Conservation (phyloP, 768 basidiomycete genomes). For the Hygrocybe coccinea region DNA sequence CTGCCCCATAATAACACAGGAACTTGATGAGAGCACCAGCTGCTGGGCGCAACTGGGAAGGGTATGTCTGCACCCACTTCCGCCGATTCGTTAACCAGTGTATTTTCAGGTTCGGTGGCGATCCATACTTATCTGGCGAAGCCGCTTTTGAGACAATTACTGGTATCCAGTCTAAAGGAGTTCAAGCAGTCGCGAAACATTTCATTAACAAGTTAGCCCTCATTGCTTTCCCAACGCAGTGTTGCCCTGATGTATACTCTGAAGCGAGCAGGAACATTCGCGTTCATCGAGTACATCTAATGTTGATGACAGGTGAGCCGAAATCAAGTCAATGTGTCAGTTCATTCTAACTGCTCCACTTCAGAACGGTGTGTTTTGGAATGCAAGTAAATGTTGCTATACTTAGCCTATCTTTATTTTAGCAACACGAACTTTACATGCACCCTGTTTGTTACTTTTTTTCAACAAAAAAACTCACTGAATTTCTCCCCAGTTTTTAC, state of each 20-base stretch:
- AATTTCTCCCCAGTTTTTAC: conserved; percentile 40
- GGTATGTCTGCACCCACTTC: conserved; percentile 44
- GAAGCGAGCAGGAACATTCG: conserved; percentile 64
- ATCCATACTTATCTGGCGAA: background rate
- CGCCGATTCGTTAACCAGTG: background rate
- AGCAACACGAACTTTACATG: conserved; percentile 65
- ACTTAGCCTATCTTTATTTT: background rate
- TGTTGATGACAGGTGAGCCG: conserved; percentile 65
- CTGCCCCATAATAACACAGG: background rate
- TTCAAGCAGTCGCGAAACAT: conserved; percentile 86
- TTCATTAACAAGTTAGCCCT: conserved; percentile 62
- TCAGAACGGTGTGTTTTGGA: background rate
- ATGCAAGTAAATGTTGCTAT: background rate
- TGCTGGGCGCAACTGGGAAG: conserved; percentile 91
- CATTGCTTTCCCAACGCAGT: background rate
- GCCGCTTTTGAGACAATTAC: conserved; percentile 73
- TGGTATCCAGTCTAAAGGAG: conserved; percentile 73
- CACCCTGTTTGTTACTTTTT: conserved; percentile 36
- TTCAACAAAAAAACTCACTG: background rate
- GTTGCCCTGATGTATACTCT: background rate
- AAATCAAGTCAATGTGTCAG: background rate
- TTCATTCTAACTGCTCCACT: background rate
- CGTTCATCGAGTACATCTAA: conserved; percentile 55
- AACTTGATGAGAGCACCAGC: conserved; percentile 39
- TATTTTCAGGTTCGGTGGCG: background rate